phyloP scores from a whole-genome alignment of 352 stramenopile genomes.

The Thalassiosira ordinaria region DNA sequence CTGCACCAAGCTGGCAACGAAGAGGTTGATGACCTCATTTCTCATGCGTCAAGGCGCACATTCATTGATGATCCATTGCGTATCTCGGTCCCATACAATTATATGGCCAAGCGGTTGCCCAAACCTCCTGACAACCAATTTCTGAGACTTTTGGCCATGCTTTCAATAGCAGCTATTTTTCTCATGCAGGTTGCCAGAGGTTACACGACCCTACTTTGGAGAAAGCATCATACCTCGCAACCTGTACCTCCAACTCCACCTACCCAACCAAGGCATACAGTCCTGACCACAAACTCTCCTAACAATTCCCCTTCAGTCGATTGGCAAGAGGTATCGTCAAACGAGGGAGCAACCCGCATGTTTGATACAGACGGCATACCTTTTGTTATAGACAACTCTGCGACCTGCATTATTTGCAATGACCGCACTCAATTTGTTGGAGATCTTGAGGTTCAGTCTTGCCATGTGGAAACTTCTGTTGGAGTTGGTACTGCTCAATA shows the following conservation, averaged over 20 bases:
- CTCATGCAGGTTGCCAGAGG: neutral
- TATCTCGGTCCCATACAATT: neutral
- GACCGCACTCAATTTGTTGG: neutral
- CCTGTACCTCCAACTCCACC: too few relatives aligned
- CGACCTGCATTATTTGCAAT: constrained; percentile 12
- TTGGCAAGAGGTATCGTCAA: neutral
- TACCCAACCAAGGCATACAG: too few relatives aligned
- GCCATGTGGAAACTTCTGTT: neutral
- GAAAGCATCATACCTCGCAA: too few relatives aligned
- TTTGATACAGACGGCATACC: constrained; percentile 16
- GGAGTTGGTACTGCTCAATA: neutral
- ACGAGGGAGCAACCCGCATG: neutral
- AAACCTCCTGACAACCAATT: neutral
- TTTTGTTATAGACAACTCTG: constrained; percentile 29
- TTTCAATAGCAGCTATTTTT: neutral
- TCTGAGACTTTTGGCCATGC: neutral
- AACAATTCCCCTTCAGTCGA: neutral
- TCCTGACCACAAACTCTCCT: too few relatives aligned
- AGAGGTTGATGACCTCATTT: neutral
- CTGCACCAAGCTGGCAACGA: neutral
- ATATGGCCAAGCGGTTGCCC: neutral
- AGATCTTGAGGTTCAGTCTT: neutral
- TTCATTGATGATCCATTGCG: constrained; percentile 3
- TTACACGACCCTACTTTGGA: neutral
- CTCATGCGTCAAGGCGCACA: too few relatives aligned